Evolutionary conservation across 192 early-diverging fungal genomes (phyloP).

Genomic region (Backusella parvicylindrica): DNA sequence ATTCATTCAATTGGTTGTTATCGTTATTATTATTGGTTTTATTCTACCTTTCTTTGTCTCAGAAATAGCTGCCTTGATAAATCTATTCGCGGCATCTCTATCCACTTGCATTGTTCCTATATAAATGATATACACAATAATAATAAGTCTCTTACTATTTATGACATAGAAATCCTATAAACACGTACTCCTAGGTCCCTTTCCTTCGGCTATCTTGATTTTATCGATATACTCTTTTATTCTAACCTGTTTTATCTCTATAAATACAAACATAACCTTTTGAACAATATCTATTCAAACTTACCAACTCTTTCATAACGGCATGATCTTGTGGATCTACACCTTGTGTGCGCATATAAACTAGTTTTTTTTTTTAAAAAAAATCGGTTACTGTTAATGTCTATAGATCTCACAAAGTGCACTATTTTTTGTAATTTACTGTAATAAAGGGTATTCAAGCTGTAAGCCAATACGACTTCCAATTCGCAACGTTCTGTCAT

Average conservation of each 20-base stretch:
- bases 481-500: conserved; percentile 30
- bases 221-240: conserved; percentile 30
- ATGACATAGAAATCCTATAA: not conserved
- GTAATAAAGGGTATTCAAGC: conserved; percentile 28
- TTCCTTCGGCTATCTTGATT: conserved; percentile 25
- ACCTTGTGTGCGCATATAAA: conserved; percentile 31
- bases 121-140: not conserved
- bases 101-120: conserved; percentile 25
- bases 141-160: not conserved
- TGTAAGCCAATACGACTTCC: conserved; percentile 29
- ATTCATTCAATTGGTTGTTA: not conserved
- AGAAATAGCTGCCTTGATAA: conserved; percentile 19
- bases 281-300: not conserved
- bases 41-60: not conserved
- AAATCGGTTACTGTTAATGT: not conserved
- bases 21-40: not conserved
- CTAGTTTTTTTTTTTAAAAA: no score
- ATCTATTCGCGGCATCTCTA: conserved; percentile 27
- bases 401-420: not conserved
- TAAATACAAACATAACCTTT: not conserved
- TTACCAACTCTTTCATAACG: conserved; percentile 28
- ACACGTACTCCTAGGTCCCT: conserved; percentile 13
- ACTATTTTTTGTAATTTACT: conserved; percentile 18
- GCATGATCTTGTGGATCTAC: conserved; percentile 28
- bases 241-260: conserved; percentile 6